Evolutionary conservation across 2,329 filamentous ascomycete species (phyloP).

Genomic region (Colletotrichum destructivum): DNA sequence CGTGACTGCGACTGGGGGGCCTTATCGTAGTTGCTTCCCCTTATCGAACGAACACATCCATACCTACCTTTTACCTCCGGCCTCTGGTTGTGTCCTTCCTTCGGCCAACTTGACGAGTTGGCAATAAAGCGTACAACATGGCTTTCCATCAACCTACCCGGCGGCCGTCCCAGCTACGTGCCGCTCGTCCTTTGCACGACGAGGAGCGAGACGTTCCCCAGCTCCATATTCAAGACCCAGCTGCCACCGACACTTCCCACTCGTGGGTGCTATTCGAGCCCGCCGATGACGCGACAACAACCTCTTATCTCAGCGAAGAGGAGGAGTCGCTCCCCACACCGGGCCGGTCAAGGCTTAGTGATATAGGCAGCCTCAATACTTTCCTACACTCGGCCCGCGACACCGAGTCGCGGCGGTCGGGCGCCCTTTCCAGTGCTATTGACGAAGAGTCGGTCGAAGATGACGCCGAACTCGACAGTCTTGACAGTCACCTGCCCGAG

Average conservation of each 20-base stretch:
- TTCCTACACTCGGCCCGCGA: constrained; percentile 72
- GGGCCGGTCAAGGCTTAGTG: constrained; percentile 82
- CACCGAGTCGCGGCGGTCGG: constrained; percentile 59
- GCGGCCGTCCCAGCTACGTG: constrained; percentile 63
- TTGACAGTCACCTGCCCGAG: constrained; percentile 92
- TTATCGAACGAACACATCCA: constrained; percentile 31
- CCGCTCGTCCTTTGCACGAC: constrained; percentile 58
- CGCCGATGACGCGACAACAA: constrained; percentile 70
- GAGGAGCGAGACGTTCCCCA: constrained; percentile 56
- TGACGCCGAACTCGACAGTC: constrained; percentile 88
- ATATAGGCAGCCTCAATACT: constrained; percentile 84
- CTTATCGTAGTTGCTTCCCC: constrained; percentile 36
- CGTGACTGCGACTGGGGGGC: constrained; percentile 34
- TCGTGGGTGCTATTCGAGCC: constrained; percentile 98
- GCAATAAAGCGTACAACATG: constrained; percentile 54
- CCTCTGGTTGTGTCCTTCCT: constrained; percentile 21
- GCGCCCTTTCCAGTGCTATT: constrained; percentile 54
- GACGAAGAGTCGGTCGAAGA: constrained; percentile 67
- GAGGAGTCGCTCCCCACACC: constrained; percentile 75
- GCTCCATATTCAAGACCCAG: constrained; percentile 35
- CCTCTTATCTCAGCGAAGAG: constrained; percentile 78
- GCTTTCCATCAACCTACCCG: constrained; percentile 74
- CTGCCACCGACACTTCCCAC: constrained; percentile 73
- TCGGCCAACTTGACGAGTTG: constrained; percentile 21
- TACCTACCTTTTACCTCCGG: neutral